Conservation (phyloP, 164 flowering plant genomes). For the Chimonanthus praecox region DNA sequence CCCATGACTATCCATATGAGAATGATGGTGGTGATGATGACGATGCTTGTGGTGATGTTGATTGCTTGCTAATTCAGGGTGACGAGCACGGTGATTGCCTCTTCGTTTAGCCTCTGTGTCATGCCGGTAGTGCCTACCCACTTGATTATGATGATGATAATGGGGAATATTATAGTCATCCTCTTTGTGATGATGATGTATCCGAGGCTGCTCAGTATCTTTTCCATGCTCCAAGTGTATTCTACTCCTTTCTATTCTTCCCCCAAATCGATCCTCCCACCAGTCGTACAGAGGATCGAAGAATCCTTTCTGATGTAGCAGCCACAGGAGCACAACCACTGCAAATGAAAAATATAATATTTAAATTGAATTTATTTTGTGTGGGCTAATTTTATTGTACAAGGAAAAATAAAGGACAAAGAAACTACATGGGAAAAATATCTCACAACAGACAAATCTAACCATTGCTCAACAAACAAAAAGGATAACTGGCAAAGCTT, state of each 20-base stretch:
- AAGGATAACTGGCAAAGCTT: background rate
- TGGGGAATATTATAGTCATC: slow-evolving; percentile 8
- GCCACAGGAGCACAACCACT: slow-evolving; percentile 77
- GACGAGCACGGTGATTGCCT: slow-evolving; percentile 16
- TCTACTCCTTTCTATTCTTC: slow-evolving; percentile 13
- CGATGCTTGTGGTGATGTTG: slow-evolving; percentile 22
- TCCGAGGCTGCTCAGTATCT: slow-evolving; percentile 17
- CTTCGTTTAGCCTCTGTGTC: slow-evolving; percentile 25
- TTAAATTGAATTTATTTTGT: background rate
- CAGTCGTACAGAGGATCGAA: slow-evolving; percentile 87
- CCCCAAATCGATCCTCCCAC: slow-evolving; percentile 67
- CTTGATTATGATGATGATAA: slow-evolving; percentile 29
- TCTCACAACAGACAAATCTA: background rate
- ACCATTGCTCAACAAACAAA: background rate
- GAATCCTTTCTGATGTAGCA: slow-evolving; percentile 78
- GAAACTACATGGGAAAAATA: background rate
- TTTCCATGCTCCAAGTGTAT: slow-evolving; percentile 17
- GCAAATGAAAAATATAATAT: slow-evolving; percentile 19
- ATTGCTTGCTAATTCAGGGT: background rate
- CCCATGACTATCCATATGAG: slow-evolving; percentile 49
- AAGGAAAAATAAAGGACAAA: background rate
- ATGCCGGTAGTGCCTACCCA: slow-evolving; percentile 29
- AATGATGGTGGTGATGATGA: slow-evolving; percentile 40
- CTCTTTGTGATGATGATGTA: slow-evolving; percentile 17
- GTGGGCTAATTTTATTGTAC: too few relatives aligned